Evolutionary conservation across 164 flowering plant species (phyloP).

Genomic region (Tetrastigma voinierianum): DNA sequence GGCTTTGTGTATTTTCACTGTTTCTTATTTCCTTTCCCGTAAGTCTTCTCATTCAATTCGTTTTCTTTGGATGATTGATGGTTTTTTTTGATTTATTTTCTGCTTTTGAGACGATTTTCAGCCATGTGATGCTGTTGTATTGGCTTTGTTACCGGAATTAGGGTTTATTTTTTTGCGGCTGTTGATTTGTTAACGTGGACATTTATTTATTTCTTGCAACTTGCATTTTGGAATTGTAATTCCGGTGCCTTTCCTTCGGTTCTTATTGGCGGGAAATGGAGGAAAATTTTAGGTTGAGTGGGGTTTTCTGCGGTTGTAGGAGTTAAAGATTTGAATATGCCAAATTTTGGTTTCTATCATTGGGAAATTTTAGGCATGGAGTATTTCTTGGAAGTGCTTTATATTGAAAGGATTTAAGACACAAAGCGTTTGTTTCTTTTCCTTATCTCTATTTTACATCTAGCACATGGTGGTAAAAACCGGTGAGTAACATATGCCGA

Average conservation of each 20-base stretch:
- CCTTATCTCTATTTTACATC: too few species aligned
- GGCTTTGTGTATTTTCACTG: conserved; percentile 67
- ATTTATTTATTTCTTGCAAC: not conserved
- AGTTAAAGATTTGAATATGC: too few species aligned
- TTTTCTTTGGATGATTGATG: not conserved
- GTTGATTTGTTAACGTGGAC: too few species aligned
- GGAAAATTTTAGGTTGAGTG: not conserved
- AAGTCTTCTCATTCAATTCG: conserved; percentile 24
- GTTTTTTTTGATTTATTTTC: not conserved
- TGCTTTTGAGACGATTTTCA: not conserved
- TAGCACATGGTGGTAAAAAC: too few species aligned
- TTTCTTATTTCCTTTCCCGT: conserved; percentile 83
- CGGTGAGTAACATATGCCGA: not conserved
- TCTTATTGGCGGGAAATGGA: not conserved
- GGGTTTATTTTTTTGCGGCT: not conserved
- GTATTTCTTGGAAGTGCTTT: too few species aligned
- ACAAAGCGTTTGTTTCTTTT: too few species aligned
- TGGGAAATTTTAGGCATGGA: too few species aligned
- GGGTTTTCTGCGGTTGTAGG: too few species aligned
- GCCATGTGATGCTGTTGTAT: too few species aligned
- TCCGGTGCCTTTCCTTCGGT: not conserved
- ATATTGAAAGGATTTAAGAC: too few species aligned
- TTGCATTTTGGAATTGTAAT: not conserved
- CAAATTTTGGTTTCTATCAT: too few species aligned
- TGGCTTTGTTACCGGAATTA: too few species aligned